Percentiles rank a stretch among this genome's conserved stretches.
These are phyloP conservation scores for Golubevia pallescens DNA, from an alignment of 1,284 basidiomycete genomes.

Conservation along the genomic window DNA sequence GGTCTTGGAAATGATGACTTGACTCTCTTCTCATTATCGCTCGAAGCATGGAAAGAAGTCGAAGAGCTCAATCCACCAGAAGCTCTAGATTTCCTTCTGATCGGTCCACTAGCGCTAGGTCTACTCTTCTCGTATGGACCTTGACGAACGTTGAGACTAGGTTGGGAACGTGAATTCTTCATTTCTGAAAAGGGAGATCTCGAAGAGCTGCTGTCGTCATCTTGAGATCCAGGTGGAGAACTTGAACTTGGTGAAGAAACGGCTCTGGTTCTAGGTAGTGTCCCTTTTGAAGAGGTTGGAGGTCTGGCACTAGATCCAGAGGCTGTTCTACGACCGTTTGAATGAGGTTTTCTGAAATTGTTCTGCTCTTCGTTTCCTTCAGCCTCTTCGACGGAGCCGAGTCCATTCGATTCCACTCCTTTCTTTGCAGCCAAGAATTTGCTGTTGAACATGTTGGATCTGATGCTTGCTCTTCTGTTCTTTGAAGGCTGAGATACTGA, in stretches of 20 bases:
- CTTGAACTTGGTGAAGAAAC: background rate
- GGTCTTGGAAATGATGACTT: background rate
- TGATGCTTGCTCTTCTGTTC: background rate
- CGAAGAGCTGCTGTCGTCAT: background rate
- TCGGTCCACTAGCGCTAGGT: background rate
- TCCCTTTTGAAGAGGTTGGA: background rate
- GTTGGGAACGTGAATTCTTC: background rate
- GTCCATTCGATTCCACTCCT: background rate
- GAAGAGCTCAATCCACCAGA: background rate
- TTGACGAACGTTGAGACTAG: background rate
- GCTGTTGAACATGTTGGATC: background rate
- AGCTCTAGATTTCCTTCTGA: background rate
- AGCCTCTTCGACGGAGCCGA: background rate
- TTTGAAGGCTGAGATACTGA: background rate
- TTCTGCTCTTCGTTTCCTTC: background rate
- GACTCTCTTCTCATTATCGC: background rate
- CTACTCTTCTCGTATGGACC: background rate
- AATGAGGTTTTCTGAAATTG: background rate
- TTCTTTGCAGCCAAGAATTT: background rate
- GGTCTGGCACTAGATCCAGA: background rate
- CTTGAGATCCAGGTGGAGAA: background rate
- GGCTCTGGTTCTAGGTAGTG: background rate
- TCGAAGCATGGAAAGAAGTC: background rate
- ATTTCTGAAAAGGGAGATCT: background rate
- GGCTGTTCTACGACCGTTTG: background rate